Percentiles rank a stretch among this genome's conserved stretches.
phyloP scores from a whole-genome alignment of 2,329 filamentous ascomycete genomes.

The Paecilomyces fulvus region DNA sequence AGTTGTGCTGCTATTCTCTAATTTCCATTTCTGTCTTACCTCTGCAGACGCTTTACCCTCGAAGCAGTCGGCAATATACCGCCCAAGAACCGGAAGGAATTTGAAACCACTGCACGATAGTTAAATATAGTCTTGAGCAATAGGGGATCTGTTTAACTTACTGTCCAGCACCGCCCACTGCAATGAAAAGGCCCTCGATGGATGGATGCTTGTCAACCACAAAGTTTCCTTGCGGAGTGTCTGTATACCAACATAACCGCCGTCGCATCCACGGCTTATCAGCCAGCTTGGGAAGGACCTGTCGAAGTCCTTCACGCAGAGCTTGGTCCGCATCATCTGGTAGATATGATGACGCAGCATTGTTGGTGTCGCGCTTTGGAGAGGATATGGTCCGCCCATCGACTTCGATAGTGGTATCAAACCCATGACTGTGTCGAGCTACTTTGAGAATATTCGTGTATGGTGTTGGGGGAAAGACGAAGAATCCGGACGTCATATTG shows the following conservation, averaged over 20 bases:
- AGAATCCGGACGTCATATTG: slow-evolving; percentile 37
- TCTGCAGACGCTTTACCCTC: slow-evolving; percentile 36
- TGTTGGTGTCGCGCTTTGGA: slow-evolving; percentile 28
- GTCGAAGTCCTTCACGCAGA: slow-evolving; percentile 50
- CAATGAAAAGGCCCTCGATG: slow-evolving; percentile 39
- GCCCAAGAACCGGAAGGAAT: slow-evolving; percentile 58
- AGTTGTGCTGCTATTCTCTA: slow-evolving; percentile 2
- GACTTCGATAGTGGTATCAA: slow-evolving; percentile 29
- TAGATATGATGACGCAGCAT: slow-evolving; percentile 28
- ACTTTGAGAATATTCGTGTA: slow-evolving; percentile 50
- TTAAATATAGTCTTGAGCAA: not conserved
- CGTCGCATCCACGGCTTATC: slow-evolving; percentile 51
- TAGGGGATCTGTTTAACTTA: not conserved
- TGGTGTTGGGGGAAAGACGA: slow-evolving; percentile 42
- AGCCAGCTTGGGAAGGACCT: slow-evolving; percentile 52
- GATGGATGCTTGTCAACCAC: slow-evolving; percentile 58
- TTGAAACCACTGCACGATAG: slow-evolving; percentile 33
- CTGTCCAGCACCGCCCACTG: not conserved
- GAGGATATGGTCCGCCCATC: slow-evolving; percentile 23
- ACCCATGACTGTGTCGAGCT: slow-evolving; percentile 58
- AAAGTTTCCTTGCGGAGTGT: slow-evolving; percentile 61
- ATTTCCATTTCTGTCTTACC: slow-evolving; percentile 53
- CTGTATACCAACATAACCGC: slow-evolving; percentile 65
- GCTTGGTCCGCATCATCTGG: slow-evolving; percentile 48
- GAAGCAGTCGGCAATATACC: slow-evolving; percentile 52